These are phyloP conservation scores for Elaeagnus macrophylla DNA, from an alignment of 306 rosid genomes.

Conservation along the genomic window DNA sequence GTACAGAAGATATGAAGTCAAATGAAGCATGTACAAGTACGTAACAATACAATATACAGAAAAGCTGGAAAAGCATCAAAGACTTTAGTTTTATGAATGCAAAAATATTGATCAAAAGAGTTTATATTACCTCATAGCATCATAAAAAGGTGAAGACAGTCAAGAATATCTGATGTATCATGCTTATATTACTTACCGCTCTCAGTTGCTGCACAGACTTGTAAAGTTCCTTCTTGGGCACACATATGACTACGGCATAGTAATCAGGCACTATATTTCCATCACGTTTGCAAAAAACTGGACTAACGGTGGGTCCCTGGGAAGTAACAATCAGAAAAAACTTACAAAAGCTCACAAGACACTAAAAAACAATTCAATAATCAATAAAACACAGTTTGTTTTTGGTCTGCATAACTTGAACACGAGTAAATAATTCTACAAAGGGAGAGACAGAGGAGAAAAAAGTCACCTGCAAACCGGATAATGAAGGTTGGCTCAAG, in stretches of 20 bases:
- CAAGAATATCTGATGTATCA: not conserved
- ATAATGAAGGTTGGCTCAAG: conserved; percentile 67
- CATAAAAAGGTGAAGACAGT: not conserved
- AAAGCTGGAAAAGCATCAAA: conserved; percentile 3
- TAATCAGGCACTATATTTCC: conserved; percentile 59
- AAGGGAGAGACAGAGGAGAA: conserved; percentile 1
- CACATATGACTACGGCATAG: conserved; percentile 84
- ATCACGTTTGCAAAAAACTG: conserved; percentile 63
- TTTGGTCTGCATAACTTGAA: not conserved
- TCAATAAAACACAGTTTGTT: conserved; percentile 3
- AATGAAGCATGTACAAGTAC: not conserved
- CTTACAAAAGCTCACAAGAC: conserved; percentile 1
- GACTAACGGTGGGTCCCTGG: conserved; percentile 94
- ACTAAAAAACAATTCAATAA: not conserved
- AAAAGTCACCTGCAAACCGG: conserved; percentile 76
- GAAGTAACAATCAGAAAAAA: conserved; percentile 9
- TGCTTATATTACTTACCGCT: conserved; percentile 50
- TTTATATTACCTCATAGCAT: not conserved
- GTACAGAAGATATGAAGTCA: no score
- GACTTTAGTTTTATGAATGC: conserved; percentile 7
- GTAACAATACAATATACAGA: not conserved
- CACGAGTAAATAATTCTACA: not conserved
- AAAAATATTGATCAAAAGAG: not conserved
- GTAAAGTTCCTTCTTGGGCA: conserved; percentile 71
- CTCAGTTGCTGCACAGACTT: conserved; percentile 77